Conservation (phyloP, 495 filamentous ascomycete species). For the Aspergillus kassunensis region DNA sequence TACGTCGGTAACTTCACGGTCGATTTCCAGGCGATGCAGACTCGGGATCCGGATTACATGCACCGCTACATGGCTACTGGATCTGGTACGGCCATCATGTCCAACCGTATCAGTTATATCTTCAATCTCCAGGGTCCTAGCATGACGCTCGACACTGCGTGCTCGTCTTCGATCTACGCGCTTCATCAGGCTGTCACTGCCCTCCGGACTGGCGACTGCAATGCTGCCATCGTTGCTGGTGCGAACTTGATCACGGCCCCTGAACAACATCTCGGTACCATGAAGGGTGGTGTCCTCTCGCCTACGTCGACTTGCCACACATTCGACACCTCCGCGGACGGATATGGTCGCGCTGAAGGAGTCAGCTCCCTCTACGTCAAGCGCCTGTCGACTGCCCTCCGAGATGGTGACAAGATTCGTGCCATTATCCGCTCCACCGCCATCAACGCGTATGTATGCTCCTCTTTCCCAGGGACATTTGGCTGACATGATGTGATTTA, state of each 20-base stretch:
- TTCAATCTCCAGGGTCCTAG: slow-evolving; percentile 39
- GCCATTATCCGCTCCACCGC: slow-evolving; percentile 29
- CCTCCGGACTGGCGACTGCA: background rate
- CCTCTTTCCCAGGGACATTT: too few relatives aligned
- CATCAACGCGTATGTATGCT: too few relatives aligned
- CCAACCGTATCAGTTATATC: slow-evolving; percentile 40
- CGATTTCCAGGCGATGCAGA: slow-evolving; percentile 17
- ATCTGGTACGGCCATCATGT: slow-evolving; percentile 33
- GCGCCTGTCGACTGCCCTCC: slow-evolving; percentile 22
- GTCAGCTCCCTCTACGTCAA: slow-evolving; percentile 29
- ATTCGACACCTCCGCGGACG: slow-evolving; percentile 33
- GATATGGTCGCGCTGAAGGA: slow-evolving; percentile 34
- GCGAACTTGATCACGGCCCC: slow-evolving; percentile 23
- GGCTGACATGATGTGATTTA: too few relatives aligned
- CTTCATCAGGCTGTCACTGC: slow-evolving; percentile 37
- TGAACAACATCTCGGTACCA: slow-evolving; percentile 26
- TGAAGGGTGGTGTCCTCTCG: slow-evolving; percentile 6
- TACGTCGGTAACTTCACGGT: slow-evolving; percentile 22
- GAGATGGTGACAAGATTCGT: slow-evolving; percentile 30
- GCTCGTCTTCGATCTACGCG: slow-evolving; percentile 36
- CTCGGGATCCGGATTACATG: slow-evolving; percentile 7
- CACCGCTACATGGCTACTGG: slow-evolving; percentile 16
- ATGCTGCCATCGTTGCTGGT: slow-evolving; percentile 24
- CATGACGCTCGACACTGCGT: slow-evolving; percentile 42
- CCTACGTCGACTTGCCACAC: slow-evolving; percentile 25